These are phyloP conservation scores for Diaporthe citri DNA, from an alignment of 2,329 filamentous ascomycete species.

Conservation along the genomic window DNA sequence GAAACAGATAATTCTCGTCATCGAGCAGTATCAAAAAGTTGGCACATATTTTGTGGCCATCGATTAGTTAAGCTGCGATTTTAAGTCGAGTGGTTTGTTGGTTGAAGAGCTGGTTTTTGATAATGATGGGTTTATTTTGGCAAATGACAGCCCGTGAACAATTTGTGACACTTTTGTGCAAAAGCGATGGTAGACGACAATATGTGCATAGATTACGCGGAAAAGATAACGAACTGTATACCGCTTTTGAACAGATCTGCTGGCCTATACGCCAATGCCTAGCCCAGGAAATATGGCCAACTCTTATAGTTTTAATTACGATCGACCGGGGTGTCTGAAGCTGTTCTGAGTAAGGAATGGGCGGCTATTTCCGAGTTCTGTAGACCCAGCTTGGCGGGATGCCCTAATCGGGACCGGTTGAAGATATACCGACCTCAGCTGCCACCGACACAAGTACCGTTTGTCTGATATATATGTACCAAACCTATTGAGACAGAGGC, in stretches of 20 bases:
- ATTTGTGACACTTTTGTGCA: neutral
- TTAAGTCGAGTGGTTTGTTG: too few relatives aligned
- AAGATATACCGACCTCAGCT: neutral
- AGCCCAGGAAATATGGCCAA: neutral
- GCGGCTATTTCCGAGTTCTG: neutral
- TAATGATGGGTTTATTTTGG: too few relatives aligned
- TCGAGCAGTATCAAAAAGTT: too few relatives aligned
- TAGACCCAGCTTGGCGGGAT: neutral
- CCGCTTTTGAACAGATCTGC: neutral
- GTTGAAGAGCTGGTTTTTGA: too few relatives aligned
- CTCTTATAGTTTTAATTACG: neutral
- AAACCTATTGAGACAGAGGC: accelerated
- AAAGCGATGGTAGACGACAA: too few relatives aligned
- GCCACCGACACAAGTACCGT: neutral
- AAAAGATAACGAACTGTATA: neutral
- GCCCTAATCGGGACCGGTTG: neutral
- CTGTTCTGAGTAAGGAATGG: neutral
- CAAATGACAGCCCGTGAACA: too few relatives aligned
- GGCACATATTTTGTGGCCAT: neutral
- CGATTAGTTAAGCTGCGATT: too few relatives aligned
- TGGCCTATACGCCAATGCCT: neutral
- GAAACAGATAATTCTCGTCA: too few relatives aligned
- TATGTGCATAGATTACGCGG: neutral
- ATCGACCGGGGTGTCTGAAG: neutral
- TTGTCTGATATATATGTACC: neutral